Base-by-base conservation (phyloP, 1,284 basidiomycete species). In the Xerocomus minutiporus region DNA sequence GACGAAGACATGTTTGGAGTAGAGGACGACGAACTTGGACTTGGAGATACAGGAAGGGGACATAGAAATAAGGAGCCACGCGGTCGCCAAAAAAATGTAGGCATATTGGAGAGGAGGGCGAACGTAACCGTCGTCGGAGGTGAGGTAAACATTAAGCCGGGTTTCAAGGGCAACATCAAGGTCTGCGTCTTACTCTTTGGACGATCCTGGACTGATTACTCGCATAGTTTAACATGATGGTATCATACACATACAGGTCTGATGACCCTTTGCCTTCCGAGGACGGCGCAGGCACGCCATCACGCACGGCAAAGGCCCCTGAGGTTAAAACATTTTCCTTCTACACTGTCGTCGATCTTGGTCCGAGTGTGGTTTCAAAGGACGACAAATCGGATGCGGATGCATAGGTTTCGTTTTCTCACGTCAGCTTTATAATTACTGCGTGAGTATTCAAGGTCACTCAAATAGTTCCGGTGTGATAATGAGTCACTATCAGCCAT, bases 191-290 rank as follows among this genome's bases (percentile, higher is more conserved):
- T 20, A 4, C 15, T 8, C 7, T 47, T 20, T 47, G 57, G 40
- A 42, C 15, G n/a, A 42, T 46, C 12, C 8, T 40, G 31, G 15
- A 35, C 39, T 54, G 55, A 52, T 9, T 60, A 6, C 48, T 8
- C 15, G 8, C 12, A 11, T 64, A 96, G 93, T 93, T 94, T 68
- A 93, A 94, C 63, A 87, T 96, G 82, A 79, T 93, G 54, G 86
- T 97, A 1, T 85, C 91, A 5, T 97, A 93, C 68, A 95, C 92
- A 0, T 97, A 97, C 68, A 82, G 88, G 34, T 88, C 89, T 0
- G 93, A 96, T 63, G 93, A 95, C 54, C 77, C 84, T 1, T 75
- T 80, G 4, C 78, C 80, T 6, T 81, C 83, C 8, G 83, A 84
- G 48, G 77, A 79, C 59, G 80, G 79, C 35, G 72, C 66, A 31